Conservation (phyloP, 441 rosid genomes). For the Populus tomentosa region DNA sequence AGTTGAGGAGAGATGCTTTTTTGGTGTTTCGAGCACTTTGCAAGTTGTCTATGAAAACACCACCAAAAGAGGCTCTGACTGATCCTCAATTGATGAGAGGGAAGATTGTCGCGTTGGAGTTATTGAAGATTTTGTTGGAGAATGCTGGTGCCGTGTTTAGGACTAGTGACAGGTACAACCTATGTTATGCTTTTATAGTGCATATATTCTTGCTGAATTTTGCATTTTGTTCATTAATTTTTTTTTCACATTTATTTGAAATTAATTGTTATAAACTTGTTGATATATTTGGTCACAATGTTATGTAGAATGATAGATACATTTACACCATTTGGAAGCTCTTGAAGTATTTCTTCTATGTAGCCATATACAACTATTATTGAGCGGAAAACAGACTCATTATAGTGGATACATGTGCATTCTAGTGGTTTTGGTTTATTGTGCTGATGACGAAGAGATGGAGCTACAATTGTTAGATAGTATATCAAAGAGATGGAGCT, state of each 20-base stretch:
- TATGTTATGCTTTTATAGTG: background rate
- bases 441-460: background rate
- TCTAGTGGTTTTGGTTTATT: background rate
- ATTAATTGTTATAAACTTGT: background rate
- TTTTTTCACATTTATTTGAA: background rate
- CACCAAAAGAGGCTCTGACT: constrained; percentile 80
- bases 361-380: background rate
- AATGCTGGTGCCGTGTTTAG: constrained; percentile 98
- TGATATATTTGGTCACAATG: background rate
- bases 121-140: constrained; percentile 95
- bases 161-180: constrained; percentile 86
- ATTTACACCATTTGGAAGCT: background rate
- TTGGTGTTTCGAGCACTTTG: constrained; percentile 98
- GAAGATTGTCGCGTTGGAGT: constrained; percentile 93
- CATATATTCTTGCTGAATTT: background rate
- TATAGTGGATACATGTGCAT: background rate
- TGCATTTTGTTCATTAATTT: background rate
- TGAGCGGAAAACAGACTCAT: background rate
- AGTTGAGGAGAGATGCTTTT: constrained; percentile 95
- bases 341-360: background rate
- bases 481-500: background rate
- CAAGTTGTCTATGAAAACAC: constrained; percentile 96
- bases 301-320: background rate
- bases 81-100: constrained; percentile 96
- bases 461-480: background rate